A percentile compares a stretch with the other conserved stretches of the same genome.
These are phyloP conservation scores for Paraurostyla sp. DNA, from an alignment of 73 alveolate genomes.

Conservation along the genomic window DNA sequence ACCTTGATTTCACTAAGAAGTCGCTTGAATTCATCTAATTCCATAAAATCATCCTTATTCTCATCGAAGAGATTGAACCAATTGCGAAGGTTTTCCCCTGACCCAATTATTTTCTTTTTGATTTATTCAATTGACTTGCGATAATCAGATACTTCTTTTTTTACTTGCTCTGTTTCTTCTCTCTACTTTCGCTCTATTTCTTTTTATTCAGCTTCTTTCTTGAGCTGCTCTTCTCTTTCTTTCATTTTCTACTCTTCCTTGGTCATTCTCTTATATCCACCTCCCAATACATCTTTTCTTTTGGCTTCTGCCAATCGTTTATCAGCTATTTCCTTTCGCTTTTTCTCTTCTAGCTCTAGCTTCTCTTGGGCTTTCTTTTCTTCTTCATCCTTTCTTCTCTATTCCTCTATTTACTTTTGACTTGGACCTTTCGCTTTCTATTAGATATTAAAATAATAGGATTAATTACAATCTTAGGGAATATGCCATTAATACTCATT, in stretches of 20 bases:
- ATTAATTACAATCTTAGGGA: constrained; percentile 50
- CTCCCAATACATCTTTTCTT: constrained; percentile 8
- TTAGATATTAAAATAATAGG: background rate
- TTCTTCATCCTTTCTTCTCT: constrained; percentile 51
- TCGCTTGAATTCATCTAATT: constrained; percentile 41
- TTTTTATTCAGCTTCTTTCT: constrained; percentile 34
- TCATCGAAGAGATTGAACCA: constrained; percentile 64
- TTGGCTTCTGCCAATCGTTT: constrained; percentile 19
- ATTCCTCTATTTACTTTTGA: constrained; percentile 32
- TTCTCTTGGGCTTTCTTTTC: constrained; percentile 12
- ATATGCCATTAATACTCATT: constrained; percentile 22
- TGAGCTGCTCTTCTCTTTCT: constrained; percentile 58
- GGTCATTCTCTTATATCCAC: constrained; percentile 19
- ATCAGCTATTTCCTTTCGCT: constrained; percentile 46
- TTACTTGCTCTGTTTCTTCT: constrained; percentile 54
- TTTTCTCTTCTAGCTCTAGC: constrained; percentile 27
- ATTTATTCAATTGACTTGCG: constrained; percentile 36
- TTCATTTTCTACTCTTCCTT: constrained; percentile 61
- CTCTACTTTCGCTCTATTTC: background rate
- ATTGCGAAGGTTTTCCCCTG: constrained; percentile 48
- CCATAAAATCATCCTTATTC: constrained; percentile 50
- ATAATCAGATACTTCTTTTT: constrained; percentile 39
- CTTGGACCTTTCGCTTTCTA: constrained; percentile 58
- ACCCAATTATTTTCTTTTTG: background rate
- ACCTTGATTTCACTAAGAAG: constrained; percentile 28